Conservation (phyloP, 208 protist species). For the Trypanosoma rangeli region DNA sequence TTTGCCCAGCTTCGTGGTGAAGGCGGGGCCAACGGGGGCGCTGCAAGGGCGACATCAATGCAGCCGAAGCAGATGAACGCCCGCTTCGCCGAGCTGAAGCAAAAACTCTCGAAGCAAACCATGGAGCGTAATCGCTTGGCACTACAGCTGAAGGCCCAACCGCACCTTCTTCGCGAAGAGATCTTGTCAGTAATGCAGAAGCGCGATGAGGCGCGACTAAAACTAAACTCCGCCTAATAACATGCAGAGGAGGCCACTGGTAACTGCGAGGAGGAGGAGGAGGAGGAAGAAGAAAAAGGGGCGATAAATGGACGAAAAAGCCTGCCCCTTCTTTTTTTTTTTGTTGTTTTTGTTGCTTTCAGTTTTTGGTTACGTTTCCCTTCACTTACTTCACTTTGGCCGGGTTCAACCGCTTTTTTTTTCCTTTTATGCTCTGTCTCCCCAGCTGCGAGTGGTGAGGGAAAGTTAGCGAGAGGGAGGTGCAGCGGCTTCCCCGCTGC, state of each 20-base stretch:
- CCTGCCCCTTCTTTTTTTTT: neutral
- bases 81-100: constrained; percentile 72
- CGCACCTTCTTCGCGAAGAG: constrained; percentile 52
- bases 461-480: neutral
- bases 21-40: neutral
- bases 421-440: constrained; percentile 12
- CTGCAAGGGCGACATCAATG: constrained; percentile 5
- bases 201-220: constrained; percentile 51
- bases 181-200: constrained; percentile 51
- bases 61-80: constrained; percentile 42
- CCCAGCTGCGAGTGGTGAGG: neutral
- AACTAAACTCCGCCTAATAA: constrained; percentile 5
- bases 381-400: constrained; percentile 3
- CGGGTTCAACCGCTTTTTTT: neutral
- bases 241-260: neutral
- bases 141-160: constrained; percentile 79
- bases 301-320: constrained; percentile 2
- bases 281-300: constrained; percentile 8
- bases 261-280: constrained; percentile 11
- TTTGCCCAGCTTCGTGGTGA: constrained; percentile 19
- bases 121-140: constrained; percentile 70
- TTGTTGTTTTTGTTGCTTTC: constrained; percentile 8
- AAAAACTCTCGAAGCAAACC: constrained; percentile 78
- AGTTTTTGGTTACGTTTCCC: constrained; percentile 17
- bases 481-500: neutral